phyloP scores from a whole-genome alignment of 2,329 filamentous ascomycete species.

The Leptographium radiaticola region DNA sequence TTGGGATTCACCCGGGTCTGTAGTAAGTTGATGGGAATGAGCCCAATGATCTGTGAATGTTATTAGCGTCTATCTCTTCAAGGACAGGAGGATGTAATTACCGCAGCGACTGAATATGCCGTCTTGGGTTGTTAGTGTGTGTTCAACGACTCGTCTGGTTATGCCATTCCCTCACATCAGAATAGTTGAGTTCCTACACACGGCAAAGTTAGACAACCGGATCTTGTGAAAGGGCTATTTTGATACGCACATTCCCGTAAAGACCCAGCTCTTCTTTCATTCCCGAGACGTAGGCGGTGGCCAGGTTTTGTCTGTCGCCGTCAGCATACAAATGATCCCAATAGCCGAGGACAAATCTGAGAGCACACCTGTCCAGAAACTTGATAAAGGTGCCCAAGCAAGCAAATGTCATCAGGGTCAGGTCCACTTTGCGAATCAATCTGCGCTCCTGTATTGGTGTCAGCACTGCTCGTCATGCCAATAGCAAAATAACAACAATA shows the following conservation, averaged over 20 bases:
- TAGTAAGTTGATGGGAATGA: constrained; percentile 3
- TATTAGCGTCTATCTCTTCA: background rate
- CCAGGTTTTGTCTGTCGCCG: background rate
- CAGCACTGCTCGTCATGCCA: background rate
- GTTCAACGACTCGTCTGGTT: no score
- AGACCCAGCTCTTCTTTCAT: constrained; percentile 10
- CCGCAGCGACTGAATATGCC: background rate
- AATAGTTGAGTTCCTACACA: constrained; percentile 8
- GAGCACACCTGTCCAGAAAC: background rate
- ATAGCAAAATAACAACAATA: no score
- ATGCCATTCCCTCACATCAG: background rate
- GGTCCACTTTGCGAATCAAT: constrained; percentile 1
- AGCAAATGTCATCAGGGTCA: constrained; percentile 5
- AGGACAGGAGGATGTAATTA: background rate
- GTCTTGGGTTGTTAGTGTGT: background rate
- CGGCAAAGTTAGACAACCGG: background rate
- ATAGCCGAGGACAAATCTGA: background rate
- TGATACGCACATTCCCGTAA: constrained; percentile 6
- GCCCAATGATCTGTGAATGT: constrained; percentile 7
- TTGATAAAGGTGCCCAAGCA: constrained; percentile 7
- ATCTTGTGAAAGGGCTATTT: background rate
- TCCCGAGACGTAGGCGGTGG: constrained; percentile 7
- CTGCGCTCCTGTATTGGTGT: background rate
- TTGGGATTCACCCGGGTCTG: constrained; percentile 4
- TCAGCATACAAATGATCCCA: background rate